Conservation (phyloP, 192 early-diverging fungal species). For the Linnemannia exigua region DNA sequence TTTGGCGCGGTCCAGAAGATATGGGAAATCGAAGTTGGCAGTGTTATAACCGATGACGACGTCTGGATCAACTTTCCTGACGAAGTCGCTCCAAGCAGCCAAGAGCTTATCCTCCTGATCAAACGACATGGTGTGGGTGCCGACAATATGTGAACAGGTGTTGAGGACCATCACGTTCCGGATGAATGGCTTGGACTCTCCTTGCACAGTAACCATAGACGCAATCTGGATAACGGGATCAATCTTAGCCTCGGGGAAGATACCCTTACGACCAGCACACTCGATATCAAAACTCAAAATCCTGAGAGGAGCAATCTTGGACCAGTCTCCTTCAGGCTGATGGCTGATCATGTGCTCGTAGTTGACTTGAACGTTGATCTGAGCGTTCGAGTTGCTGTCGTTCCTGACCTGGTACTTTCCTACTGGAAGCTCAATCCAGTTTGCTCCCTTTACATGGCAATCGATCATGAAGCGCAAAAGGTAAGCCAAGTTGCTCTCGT, state of each 20-base stretch:
- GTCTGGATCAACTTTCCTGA: slow-evolving; percentile 88
- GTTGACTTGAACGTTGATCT: slow-evolving; percentile 87
- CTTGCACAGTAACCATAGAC: slow-evolving; percentile 93
- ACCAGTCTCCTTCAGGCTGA: slow-evolving; percentile 92
- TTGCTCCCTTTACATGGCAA: slow-evolving; percentile 82
- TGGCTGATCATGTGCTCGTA: slow-evolving; percentile 87
- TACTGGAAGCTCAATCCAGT: slow-evolving; percentile 92
- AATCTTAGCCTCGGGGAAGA: slow-evolving; percentile 92
- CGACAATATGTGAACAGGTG: slow-evolving; percentile 92
- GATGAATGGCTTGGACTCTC: slow-evolving; percentile 90
- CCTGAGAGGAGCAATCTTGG: slow-evolving; percentile 92
- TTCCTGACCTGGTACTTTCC: slow-evolving; percentile 75
- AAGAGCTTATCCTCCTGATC: slow-evolving; percentile 86
- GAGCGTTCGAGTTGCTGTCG: slow-evolving; percentile 68
- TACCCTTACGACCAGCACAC: slow-evolving; percentile 94
- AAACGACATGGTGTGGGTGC: slow-evolving; percentile 87
- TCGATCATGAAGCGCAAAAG: slow-evolving; percentile 97
- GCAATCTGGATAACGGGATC: slow-evolving; percentile 99
- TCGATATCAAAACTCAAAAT: slow-evolving; percentile 99
- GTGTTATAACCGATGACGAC: slow-evolving; percentile 98
- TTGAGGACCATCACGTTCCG: slow-evolving; percentile 96
- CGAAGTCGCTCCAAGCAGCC: slow-evolving; percentile 88
- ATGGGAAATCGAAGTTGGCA: slow-evolving; percentile 97
- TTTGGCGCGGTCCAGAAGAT: slow-evolving; percentile 91
- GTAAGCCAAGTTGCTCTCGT: slow-evolving; percentile 92